Evolutionary conservation across 108 stramenopile genomes (phyloP), one percentile per base, ranked within the genome.

Genomic region (Nannochloropsis gaditana): DNA sequence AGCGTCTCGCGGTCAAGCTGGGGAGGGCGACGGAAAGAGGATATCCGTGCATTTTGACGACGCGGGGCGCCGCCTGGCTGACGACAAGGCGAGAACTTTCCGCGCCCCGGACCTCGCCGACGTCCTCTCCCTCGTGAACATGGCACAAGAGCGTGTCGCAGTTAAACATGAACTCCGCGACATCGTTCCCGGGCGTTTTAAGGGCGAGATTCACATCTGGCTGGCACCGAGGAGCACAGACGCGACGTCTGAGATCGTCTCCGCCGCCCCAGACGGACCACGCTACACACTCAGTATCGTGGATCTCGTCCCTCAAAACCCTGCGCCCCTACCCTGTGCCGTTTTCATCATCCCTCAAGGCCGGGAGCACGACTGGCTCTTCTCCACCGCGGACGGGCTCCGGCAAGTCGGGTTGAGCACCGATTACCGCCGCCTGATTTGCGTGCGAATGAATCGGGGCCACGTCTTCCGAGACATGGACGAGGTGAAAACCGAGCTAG

Each of bases 281-380:
- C 43, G 82, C 43, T 82, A 45, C 21, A 45, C 82, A 19, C 9
- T 82, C 17, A 82, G 43, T 82, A 45, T 82, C 43, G 43, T 82
- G 19, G 82, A 82, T 9, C 45, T 82, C 9, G 21, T 73, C 59
- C 82, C 43, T 19, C 82, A 15, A 15, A 45, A 15, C 59, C n/a
- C 59, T n/a, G 19, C 31, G n/a, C 42, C 87, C 17, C 21, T 86
- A 9, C 86, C 89, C 15, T 88, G 88, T 79, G 89, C 89, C 9
- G 89, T 89, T 42, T 83, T 89, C 41, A 43, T 89, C 5, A 86
- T 89, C 19, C 89, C 89, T n/a, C 85, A 87, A 11, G 87, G 88
- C 85, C 80, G 87, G 19, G 87, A 89, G 84, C 81, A 85, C 41
- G 89, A 89, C 82, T 89, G 86, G 80, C 79, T 85, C 19, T 89